Conservation (phyloP, 176 grass and related monocot genomes). For the Chloris gayana region DNA sequence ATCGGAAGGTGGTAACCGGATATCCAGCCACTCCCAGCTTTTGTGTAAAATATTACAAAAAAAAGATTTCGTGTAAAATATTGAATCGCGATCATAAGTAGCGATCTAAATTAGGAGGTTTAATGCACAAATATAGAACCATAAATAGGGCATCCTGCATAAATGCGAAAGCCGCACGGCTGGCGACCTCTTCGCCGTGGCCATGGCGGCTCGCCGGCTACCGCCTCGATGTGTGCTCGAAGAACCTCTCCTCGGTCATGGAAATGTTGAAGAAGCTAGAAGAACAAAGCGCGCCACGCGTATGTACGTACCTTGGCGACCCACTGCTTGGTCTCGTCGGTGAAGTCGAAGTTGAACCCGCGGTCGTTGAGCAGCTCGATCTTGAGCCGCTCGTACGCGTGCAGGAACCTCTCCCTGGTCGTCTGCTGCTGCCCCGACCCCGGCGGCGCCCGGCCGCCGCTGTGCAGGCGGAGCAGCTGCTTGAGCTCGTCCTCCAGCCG, state of each 20-base stretch:
- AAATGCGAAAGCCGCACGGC: background rate
- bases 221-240: background rate
- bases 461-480: slow-evolving; percentile 33
- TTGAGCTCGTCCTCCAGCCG: slow-evolving; percentile 47
- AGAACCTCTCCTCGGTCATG: background rate
- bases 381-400: slow-evolving; percentile 61
- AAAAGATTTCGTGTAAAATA: background rate
- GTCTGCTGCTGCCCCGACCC: background rate
- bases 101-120: background rate
- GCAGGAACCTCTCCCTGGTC: slow-evolving; percentile 43
- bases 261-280: background rate
- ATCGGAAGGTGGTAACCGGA: background rate
- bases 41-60: too few relatives aligned
- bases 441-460: background rate
- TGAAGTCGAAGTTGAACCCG: slow-evolving; percentile 58
- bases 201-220: background rate
- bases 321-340: slow-evolving; percentile 43
- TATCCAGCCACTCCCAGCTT: background rate
- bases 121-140: background rate
- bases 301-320: slow-evolving; percentile 38
- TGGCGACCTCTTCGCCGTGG: background rate
- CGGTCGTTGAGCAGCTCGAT: slow-evolving; percentile 48
- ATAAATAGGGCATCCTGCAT: too few relatives aligned
- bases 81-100: background rate
- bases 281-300: background rate